Evolutionary conservation across 352 stramenopile genomes (phyloP).

Genomic region (Pythium brassicae): DNA sequence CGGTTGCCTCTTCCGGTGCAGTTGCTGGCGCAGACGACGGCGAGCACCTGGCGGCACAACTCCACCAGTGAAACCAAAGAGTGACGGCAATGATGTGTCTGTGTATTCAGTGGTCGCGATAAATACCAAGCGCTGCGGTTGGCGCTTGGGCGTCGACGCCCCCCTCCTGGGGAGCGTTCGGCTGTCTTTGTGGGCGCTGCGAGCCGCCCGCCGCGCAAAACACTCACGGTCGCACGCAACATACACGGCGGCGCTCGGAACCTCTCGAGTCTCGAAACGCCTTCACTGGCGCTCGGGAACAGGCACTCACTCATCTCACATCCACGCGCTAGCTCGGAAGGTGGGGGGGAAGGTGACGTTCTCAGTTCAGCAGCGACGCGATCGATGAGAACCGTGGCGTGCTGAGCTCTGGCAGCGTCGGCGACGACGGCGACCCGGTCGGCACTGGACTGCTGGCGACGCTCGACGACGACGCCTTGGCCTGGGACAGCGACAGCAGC

Average conservation of each 20-base stretch:
- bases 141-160: neutral
- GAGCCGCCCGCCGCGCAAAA: too few species aligned
- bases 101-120: neutral
- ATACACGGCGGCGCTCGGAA: too few species aligned
- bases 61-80: neutral
- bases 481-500: constrained; percentile 56
- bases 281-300: neutral
- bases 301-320: neutral
- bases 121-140: neutral
- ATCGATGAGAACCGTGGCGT: constrained; percentile 26
- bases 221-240: neutral
- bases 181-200: too few species aligned
- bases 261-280: neutral
- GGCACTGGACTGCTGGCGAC: neutral
- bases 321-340: neutral
- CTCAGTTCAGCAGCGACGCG: constrained; percentile 50
- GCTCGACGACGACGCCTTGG: constrained; percentile 7
- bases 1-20: too few species aligned
- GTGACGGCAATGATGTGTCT: neutral
- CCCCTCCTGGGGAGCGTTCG: too few species aligned
- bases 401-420: constrained; percentile 11
- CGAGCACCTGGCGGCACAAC: too few species aligned
- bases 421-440: constrained; percentile 8
- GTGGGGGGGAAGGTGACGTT: neutral
- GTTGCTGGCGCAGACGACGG: neutral